These are phyloP conservation scores for Boletus mariae DNA, from an alignment of 1,284 basidiomycete species.

Conservation along the genomic window DNA sequence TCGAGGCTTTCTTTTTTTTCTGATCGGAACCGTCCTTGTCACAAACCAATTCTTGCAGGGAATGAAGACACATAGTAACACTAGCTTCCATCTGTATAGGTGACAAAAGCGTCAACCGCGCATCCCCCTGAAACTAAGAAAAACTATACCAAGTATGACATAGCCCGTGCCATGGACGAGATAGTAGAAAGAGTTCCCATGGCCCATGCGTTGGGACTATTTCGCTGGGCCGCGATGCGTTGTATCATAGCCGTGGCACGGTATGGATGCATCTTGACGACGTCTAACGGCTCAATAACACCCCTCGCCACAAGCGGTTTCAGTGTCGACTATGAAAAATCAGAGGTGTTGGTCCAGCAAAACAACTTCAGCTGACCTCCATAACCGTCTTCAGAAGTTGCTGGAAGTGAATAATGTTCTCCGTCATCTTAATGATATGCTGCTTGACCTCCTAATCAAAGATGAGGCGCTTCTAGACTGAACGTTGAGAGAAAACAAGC, in stretches of 20 bases:
- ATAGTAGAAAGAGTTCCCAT: slow-evolving; percentile 43
- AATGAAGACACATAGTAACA: slow-evolving; percentile 71
- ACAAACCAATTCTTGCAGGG: slow-evolving; percentile 44
- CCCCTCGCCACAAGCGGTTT: slow-evolving; percentile 33
- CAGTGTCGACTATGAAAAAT: slow-evolving; percentile 38
- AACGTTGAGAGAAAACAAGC: slow-evolving; percentile 3
- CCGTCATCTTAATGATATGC: slow-evolving; percentile 70
- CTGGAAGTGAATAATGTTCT: slow-evolving; percentile 53
- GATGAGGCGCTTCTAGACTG: not conserved
- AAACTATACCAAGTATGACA: slow-evolving; percentile 72
- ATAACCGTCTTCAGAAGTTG: slow-evolving; percentile 64
- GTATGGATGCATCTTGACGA: slow-evolving; percentile 37
- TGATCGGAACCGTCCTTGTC: slow-evolving; percentile 37
- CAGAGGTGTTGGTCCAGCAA: slow-evolving; percentile 1
- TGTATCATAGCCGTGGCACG: slow-evolving; percentile 42
- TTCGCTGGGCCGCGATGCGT: slow-evolving; percentile 48
- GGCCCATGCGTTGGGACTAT: slow-evolving; percentile 42
- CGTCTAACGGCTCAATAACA: slow-evolving; percentile 32
- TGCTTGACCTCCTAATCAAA: slow-evolving; percentile 54
- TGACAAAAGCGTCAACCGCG: not conserved
- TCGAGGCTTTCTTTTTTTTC: slow-evolving; percentile 39
- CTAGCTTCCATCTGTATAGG: slow-evolving; percentile 73
- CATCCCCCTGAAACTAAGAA: slow-evolving; percentile 2
- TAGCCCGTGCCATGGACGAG: slow-evolving; percentile 63
- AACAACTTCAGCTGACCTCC: slow-evolving; percentile 51